phyloP scores from a whole-genome alignment of 257 asterid species.

The Salvia splendens region DNA sequence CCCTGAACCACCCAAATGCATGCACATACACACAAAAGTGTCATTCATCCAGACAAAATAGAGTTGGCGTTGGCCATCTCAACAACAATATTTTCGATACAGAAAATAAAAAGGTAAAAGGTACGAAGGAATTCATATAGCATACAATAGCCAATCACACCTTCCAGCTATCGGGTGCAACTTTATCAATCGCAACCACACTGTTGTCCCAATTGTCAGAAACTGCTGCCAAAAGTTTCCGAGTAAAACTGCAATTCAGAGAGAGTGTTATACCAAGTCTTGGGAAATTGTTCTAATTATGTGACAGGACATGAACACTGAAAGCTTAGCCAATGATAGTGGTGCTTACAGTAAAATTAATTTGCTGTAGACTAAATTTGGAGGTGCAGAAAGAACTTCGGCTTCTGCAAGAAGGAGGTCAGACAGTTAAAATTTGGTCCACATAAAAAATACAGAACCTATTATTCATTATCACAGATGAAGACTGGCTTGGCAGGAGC shows the following conservation, averaged over 20 bases:
- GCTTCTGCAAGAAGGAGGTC: constrained; percentile 57
- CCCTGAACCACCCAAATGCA: background rate
- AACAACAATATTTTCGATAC: background rate
- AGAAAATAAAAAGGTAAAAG: constrained; percentile 4
- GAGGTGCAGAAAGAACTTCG: constrained; percentile 93
- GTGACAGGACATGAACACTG: background rate
- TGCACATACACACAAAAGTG: background rate
- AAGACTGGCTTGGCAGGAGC: background rate
- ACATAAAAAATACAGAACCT: background rate
- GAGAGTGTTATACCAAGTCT: constrained; percentile 26
- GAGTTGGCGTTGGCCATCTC: constrained; percentile 6
- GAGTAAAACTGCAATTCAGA: constrained; percentile 67
- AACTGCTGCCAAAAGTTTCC: constrained; percentile 85
- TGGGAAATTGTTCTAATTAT: constrained; percentile 20
- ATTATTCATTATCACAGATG: background rate
- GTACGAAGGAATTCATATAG: background rate
- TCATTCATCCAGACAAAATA: background rate
- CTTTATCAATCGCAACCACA: constrained; percentile 69
- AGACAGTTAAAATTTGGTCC: constrained; percentile 26
- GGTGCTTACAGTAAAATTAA: constrained; percentile 70
- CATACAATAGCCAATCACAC: constrained; percentile 42
- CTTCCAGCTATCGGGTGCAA: constrained; percentile 85
- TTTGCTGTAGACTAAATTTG: constrained; percentile 95
- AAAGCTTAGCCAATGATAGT: background rate
- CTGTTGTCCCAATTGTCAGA: constrained; percentile 80